phyloP scores from a whole-genome alignment of 2,329 filamentous ascomycete genomes.

The Cladosporium sp. region DNA sequence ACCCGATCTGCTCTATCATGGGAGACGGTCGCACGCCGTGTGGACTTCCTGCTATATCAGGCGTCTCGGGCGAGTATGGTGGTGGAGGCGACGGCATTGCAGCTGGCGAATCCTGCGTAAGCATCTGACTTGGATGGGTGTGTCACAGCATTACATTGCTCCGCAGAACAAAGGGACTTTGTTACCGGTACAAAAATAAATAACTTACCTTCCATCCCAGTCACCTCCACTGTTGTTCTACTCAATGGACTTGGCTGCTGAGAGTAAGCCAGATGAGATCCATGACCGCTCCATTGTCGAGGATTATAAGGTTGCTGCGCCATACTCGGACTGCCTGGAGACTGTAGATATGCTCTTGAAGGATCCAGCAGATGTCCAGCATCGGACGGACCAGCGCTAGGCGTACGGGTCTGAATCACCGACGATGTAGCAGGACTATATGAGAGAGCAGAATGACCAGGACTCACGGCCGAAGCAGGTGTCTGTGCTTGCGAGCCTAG shows the following conservation, averaged over 20 bases:
- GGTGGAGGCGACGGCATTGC: constrained; percentile 48
- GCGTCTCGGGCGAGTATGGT: constrained; percentile 45
- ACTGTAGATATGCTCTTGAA: constrained; percentile 29
- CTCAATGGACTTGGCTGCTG: constrained; percentile 26
- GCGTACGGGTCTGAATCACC: constrained; percentile 14
- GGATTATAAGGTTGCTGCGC: constrained; percentile 43
- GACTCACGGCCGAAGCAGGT: constrained; percentile 35
- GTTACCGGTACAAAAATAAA: not conserved
- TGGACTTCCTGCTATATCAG: constrained; percentile 28
- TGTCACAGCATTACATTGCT: constrained; percentile 6
- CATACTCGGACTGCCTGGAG: constrained; percentile 29
- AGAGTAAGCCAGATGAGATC: constrained; percentile 32
- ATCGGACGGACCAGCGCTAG: constrained; percentile 20
- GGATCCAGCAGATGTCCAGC: constrained; percentile 22
- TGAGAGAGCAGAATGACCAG: constrained; percentile 21
- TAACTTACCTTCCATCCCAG: constrained; percentile 47
- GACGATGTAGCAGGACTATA: constrained; percentile 20
- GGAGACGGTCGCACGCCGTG: constrained; percentile 36
- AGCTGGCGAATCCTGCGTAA: constrained; percentile 29
- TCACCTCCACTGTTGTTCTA: constrained; percentile 36
- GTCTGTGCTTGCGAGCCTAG: constrained; percentile 35
- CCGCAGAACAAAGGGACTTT: not conserved
- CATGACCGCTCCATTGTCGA: constrained; percentile 45
- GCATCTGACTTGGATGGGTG: constrained; percentile 6
- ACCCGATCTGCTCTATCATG: constrained; percentile 32